Percentiles rank a stretch among this genome's conserved stretches.
Conservation (phyloP, 1,139 yeast species). For the Geotrichum histeridarum region DNA sequence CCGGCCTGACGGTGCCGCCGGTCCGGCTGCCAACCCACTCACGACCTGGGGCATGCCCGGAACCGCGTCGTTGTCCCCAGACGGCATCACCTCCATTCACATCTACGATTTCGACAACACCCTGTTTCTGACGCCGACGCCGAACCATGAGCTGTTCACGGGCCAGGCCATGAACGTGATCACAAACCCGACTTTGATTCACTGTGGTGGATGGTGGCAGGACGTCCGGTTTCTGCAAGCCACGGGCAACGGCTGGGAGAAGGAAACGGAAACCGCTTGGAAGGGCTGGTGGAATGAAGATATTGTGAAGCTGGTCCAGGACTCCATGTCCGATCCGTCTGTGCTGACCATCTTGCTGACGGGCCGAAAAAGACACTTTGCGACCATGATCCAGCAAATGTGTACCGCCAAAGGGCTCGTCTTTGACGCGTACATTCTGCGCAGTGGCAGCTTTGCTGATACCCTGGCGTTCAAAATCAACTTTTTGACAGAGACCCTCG, state of each 20-base stretch:
- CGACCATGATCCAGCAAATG: slow-evolving; percentile 31
- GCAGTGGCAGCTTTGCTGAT: slow-evolving; percentile 25
- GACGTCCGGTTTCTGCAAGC: slow-evolving; percentile 37
- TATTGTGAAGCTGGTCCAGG: slow-evolving; percentile 35
- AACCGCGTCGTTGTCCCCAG: not conserved
- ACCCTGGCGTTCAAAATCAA: slow-evolving; percentile 40
- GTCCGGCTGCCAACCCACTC: not conserved
- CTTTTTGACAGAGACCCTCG: slow-evolving; percentile 37
- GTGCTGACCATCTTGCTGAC: slow-evolving; percentile 42
- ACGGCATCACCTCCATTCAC: slow-evolving; percentile 30
- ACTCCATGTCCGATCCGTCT: slow-evolving; percentile 36
- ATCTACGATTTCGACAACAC: slow-evolving; percentile 49
- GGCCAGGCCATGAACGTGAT: slow-evolving; percentile 32
- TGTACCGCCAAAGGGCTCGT: slow-evolving; percentile 30
- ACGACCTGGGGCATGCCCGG: not conserved
- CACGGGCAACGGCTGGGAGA: slow-evolving; percentile 37
- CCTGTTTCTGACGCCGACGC: slow-evolving; percentile 43
- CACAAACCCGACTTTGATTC: slow-evolving; percentile 30
- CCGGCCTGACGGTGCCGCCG: not conserved
- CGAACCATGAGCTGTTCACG: slow-evolving; percentile 40
- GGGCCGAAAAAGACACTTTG: slow-evolving; percentile 39
- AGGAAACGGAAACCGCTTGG: slow-evolving; percentile 32
- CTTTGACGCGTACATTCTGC: slow-evolving; percentile 42
- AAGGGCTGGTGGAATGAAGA: slow-evolving; percentile 43
- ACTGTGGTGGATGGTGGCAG: slow-evolving; percentile 48